phyloP scores from a whole-genome alignment of 2,329 filamentous ascomycete genomes.

The Scytalidium sp. region DNA sequence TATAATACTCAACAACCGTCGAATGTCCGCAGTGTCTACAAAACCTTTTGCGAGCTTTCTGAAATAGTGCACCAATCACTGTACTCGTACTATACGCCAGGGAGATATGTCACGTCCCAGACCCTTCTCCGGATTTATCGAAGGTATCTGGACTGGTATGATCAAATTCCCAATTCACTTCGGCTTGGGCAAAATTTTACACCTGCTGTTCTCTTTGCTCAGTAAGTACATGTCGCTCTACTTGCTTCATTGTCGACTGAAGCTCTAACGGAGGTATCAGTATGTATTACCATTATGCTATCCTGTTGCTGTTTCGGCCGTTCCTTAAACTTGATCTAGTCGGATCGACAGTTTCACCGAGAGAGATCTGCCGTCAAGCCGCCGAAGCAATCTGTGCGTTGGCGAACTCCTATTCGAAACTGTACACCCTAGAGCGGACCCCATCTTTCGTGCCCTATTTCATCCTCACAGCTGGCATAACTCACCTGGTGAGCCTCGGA shows the following conservation, averaged over 20 bases:
- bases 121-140: constrained; percentile 62
- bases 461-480: constrained; percentile 16
- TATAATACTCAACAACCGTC: background rate
- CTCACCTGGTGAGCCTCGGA: constrained; percentile 13
- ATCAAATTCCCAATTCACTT: constrained; percentile 59
- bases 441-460: constrained; percentile 20
- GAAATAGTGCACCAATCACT: constrained; percentile 57
- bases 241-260: background rate
- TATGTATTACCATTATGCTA: constrained; percentile 67
- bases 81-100: constrained; percentile 45
- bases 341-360: constrained; percentile 14
- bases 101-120: constrained; percentile 58
- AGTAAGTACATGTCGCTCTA: constrained; percentile 53
- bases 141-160: constrained; percentile 69
- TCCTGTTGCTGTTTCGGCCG: constrained; percentile 67
- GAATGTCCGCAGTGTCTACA: constrained; percentile 64
- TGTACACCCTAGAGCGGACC: constrained; percentile 17
- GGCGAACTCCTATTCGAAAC: constrained; percentile 13
- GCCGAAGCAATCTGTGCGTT: constrained; percentile 26
- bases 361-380: constrained; percentile 22
- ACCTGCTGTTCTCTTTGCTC: constrained; percentile 66
- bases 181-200: constrained; percentile 64
- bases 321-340: constrained; percentile 33
- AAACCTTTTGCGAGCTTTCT: constrained; percentile 66
- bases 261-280: constrained; percentile 30